Conservation (phyloP, 805 yeast genomes). For the Pichia kluyveri region DNA sequence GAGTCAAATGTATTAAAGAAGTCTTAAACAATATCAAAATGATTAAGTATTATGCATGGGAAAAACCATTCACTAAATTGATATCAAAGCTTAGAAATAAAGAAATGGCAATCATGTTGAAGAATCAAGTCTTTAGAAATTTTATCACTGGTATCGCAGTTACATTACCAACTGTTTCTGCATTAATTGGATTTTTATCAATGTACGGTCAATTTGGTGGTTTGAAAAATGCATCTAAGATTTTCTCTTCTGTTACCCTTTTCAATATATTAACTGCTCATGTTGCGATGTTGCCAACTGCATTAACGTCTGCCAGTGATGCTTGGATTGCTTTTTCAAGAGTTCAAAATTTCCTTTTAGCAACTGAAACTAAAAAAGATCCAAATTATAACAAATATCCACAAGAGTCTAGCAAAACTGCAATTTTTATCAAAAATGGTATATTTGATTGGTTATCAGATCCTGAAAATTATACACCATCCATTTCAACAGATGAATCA, state of each 20-base stretch:
- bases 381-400: constrained; percentile 11
- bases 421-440: constrained; percentile 44
- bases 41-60: constrained; percentile 91
- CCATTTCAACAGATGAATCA: not conserved
- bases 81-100: constrained; percentile 45
- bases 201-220: constrained; percentile 29
- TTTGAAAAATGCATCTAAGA: constrained; percentile 45
- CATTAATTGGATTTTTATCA: constrained; percentile 48
- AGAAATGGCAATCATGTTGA: constrained; percentile 56
- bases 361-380: constrained; percentile 28
- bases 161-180: constrained; percentile 60
- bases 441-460: constrained; percentile 56
- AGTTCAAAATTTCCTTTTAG: constrained; percentile 43
- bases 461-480: not conserved
- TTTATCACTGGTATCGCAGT: constrained; percentile 55
- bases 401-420: constrained; percentile 17
- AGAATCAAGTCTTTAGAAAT: constrained; percentile 58
- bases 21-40: constrained; percentile 67
- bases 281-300: constrained; percentile 62
- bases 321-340: constrained; percentile 57
- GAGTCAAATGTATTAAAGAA: constrained; percentile 73
- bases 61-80: constrained; percentile 57
- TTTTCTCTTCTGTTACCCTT: constrained; percentile 63
- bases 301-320: constrained; percentile 60
- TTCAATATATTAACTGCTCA: constrained; percentile 55